phyloP scores from a whole-genome alignment of 352 stramenopile genomes.

The Phytopythium helicoides region DNA sequence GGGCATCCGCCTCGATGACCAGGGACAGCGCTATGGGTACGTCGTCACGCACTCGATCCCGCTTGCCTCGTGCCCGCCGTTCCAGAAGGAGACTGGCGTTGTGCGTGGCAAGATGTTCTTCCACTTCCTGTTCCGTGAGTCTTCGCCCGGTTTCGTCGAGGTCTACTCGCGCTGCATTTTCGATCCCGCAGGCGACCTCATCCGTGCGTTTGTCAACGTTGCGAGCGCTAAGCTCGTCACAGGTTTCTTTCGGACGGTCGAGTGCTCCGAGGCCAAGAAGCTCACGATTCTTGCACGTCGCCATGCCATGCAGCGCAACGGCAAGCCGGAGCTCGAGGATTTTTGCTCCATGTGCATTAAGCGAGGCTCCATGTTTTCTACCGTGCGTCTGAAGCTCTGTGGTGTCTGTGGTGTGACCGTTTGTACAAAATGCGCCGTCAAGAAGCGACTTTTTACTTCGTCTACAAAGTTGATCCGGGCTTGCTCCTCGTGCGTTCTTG shows the following conservation, averaged over 20 bases:
- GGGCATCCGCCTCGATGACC: slow-evolving; percentile 27
- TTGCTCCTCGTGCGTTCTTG: slow-evolving; percentile 34
- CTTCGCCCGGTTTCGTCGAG: slow-evolving; percentile 18
- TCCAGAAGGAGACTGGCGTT: slow-evolving; percentile 19
- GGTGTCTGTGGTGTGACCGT: slow-evolving; percentile 38
- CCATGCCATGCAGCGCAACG: slow-evolving; percentile 9
- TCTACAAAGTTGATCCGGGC: slow-evolving; percentile 20
- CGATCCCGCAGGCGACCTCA: slow-evolving; percentile 29
- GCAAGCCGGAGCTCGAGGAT: slow-evolving; percentile 14
- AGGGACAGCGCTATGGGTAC: slow-evolving; percentile 35
- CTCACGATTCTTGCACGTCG: slow-evolving; percentile 32
- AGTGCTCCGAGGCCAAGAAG: slow-evolving; percentile 46
- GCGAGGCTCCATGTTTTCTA: slow-evolving; percentile 15
- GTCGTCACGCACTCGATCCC: slow-evolving; percentile 42
- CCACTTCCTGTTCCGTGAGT: slow-evolving; percentile 35
- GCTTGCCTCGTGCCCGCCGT: slow-evolving; percentile 31
- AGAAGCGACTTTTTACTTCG: slow-evolving; percentile 42
- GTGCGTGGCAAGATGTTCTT: slow-evolving; percentile 34
- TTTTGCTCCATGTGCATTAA: slow-evolving; percentile 28
- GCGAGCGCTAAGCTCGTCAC: slow-evolving; percentile 32
- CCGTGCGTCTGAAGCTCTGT: slow-evolving; percentile 25
- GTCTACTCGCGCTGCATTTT: slow-evolving; percentile 43
- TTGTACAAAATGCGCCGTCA: slow-evolving; percentile 43
- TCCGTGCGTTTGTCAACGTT: slow-evolving; percentile 21
- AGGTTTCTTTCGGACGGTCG: slow-evolving; percentile 35